phyloP scores from a whole-genome alignment of 768 basidiomycete species.

The Collybiopsis confluens region DNA sequence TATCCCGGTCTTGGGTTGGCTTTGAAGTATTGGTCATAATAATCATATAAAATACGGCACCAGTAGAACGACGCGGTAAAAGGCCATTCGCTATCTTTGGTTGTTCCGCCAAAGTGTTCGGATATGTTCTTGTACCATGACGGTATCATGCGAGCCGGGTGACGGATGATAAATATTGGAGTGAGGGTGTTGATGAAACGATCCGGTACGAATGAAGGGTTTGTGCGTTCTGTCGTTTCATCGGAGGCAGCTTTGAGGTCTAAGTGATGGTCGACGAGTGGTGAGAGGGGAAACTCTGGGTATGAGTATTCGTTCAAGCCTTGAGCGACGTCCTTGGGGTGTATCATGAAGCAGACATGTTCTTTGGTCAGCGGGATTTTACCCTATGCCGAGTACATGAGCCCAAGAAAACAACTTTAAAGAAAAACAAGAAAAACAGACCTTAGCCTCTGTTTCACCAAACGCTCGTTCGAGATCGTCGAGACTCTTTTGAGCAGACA shows the following conservation, averaged over 20 bases:
- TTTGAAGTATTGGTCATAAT: constrained; percentile 2
- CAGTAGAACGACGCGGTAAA: constrained; percentile 2
- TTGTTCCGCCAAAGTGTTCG: neutral
- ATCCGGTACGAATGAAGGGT: constrained; percentile 3
- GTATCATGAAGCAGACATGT: constrained; percentile 5
- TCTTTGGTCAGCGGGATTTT: constrained; percentile 5
- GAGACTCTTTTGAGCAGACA: neutral
- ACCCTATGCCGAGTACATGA: no score
- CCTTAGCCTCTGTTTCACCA: constrained; percentile 2
- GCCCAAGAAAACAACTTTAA: neutral
- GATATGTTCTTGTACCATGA: constrained; percentile 1
- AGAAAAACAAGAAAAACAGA: no score
- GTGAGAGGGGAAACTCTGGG: neutral
- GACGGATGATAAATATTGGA: constrained; percentile 3
- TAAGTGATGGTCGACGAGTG: neutral
- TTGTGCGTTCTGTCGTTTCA: neutral
- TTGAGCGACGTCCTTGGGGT: neutral
- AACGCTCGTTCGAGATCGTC: constrained; percentile 1
- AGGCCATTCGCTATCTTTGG: neutral
- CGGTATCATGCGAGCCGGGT: neutral
- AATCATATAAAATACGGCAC: constrained; percentile 3
- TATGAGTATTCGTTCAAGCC: neutral
- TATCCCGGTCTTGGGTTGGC: constrained; percentile 1
- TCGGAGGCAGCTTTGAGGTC: neutral
- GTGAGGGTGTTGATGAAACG: constrained; percentile 4